Percentiles rank a stretch among this genome's conserved stretches.
These are phyloP conservation scores for Cryptococcus hybrid DNA, from an alignment of 1,284 basidiomycete species.

Conservation along the genomic window DNA sequence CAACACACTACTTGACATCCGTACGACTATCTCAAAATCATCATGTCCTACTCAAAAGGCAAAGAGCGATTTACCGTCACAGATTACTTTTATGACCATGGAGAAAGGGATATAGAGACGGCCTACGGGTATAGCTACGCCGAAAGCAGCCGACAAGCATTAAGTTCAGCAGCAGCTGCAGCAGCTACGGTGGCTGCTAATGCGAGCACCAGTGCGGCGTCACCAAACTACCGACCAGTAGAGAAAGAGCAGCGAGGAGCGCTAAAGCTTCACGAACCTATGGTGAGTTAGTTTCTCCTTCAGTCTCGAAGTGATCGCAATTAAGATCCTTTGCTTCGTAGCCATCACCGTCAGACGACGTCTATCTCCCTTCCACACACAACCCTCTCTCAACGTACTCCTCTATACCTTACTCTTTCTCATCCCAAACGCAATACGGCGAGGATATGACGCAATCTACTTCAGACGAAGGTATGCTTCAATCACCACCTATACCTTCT, in stretches of 20 bases:
- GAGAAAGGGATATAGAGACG: slow-evolving; percentile 7
- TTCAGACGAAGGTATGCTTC: neutral
- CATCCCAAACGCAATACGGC: neutral
- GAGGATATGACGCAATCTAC: neutral
- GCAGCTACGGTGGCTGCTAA: neutral
- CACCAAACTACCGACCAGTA: slow-evolving; percentile 1
- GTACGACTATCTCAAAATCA: too few relatives aligned
- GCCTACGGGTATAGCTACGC: too few relatives aligned
- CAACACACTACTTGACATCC: too few relatives aligned
- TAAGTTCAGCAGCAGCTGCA: neutral
- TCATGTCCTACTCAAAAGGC: neutral
- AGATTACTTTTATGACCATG: slow-evolving; percentile 26
- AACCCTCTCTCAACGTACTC: neutral
- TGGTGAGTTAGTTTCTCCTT: slow-evolving; percentile 2
- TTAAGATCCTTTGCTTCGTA: too few relatives aligned
- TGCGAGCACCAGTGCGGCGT: too few relatives aligned
- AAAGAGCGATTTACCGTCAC: slow-evolving; percentile 29
- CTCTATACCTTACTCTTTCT: neutral
- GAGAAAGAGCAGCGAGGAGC: slow-evolving; percentile 1
- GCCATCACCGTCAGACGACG: too few relatives aligned
- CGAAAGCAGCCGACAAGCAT: slow-evolving; percentile 1
- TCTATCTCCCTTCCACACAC: too few relatives aligned
- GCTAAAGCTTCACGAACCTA: slow-evolving; percentile 10
- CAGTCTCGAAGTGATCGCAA: too few relatives aligned
- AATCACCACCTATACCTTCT: neutral